These are phyloP conservation scores for Lomentospora prolificans DNA, from an alignment of 2,329 filamentous ascomycete species.

Conservation along the genomic window DNA sequence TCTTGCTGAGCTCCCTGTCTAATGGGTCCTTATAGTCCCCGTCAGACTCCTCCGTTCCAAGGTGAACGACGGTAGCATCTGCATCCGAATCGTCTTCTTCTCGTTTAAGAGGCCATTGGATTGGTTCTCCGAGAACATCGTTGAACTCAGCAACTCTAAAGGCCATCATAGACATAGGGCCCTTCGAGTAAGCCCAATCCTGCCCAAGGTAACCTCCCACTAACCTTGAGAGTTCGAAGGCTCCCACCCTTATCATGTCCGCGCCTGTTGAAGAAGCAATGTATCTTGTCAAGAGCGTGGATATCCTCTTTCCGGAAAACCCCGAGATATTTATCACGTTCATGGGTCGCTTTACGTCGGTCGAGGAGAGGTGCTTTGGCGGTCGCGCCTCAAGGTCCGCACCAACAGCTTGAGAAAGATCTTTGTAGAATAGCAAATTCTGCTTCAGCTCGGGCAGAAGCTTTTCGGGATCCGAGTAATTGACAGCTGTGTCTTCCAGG, in stretches of 20 bases:
- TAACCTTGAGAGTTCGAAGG: conserved; percentile 60
- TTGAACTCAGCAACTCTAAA: conserved; percentile 45
- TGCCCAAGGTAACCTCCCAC: conserved; percentile 62
- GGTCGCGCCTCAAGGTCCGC: conserved; percentile 11
- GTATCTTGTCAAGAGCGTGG: conserved; percentile 46
- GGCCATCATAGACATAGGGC: conserved; percentile 42
- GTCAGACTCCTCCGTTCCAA: conserved; percentile 15
- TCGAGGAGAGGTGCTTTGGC: conserved; percentile 1
- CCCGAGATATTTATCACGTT: conserved; percentile 27
- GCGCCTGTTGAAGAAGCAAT: conserved; percentile 52
- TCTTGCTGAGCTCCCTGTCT: conserved; percentile 35
- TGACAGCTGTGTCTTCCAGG: conserved; percentile 13
- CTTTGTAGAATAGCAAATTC: conserved; percentile 7
- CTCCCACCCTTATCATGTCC: conserved; percentile 58
- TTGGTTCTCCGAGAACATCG: conserved; percentile 23
- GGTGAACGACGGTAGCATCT: conserved; percentile 15
- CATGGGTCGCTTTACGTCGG: conserved; percentile 25
- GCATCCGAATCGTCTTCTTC: conserved; percentile 23
- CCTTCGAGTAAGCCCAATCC: conserved; percentile 36
- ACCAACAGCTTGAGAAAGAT: conserved; percentile 12
- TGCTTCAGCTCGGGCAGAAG: conserved; percentile 11
- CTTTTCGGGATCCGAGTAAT: conserved; percentile 19
- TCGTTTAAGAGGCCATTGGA: conserved; percentile 19
- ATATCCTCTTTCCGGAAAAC: conserved; percentile 27
- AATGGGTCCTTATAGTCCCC: conserved; percentile 18